Conservation (phyloP, 768 basidiomycete species). For the Mycena galericulata region DNA sequence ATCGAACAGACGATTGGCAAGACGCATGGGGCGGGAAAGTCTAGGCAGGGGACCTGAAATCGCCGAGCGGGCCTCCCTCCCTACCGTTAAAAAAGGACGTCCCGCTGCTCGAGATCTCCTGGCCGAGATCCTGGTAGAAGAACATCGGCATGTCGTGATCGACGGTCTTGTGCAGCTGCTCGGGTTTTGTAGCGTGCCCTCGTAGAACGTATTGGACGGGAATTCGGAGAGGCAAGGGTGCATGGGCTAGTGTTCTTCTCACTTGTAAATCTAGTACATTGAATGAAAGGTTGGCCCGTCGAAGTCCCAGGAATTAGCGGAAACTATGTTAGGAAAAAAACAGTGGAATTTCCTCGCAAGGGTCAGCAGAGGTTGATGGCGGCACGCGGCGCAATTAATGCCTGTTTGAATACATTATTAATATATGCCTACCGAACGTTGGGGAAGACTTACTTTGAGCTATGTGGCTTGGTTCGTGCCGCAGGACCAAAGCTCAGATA, state of each 20-base stretch:
- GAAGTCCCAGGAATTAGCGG: too few relatives aligned
- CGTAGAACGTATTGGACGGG: conserved; percentile 99
- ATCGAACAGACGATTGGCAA: conserved; percentile 13
- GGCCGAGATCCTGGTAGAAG: conserved; percentile 99
- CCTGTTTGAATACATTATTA: too few relatives aligned
- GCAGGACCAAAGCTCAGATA: too few relatives aligned
- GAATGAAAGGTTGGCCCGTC: too few relatives aligned
- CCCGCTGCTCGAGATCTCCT: conserved; percentile 98
- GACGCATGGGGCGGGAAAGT: conserved; percentile 24
- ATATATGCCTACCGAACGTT: too few relatives aligned
- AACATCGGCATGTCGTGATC: conserved; percentile 99
- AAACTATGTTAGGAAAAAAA: too few relatives aligned
- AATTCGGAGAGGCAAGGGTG: conserved; percentile 99
- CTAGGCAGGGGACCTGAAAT: conserved; percentile 29
- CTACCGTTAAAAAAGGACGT: conserved; percentile 99
- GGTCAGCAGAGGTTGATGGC: too few relatives aligned
- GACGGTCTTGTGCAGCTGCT: conserved; percentile 96
- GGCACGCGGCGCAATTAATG: too few relatives aligned
- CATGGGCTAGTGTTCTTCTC: conserved; percentile 99
- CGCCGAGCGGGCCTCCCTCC: conserved; percentile 60
- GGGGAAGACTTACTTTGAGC: too few relatives aligned
- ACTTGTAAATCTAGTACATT: too few relatives aligned
- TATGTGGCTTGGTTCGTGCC: too few relatives aligned
- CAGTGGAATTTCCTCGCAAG: too few relatives aligned
- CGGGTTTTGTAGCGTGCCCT: conserved; percentile 98